A percentile compares a stretch with the other conserved stretches of the same genome.
Conservation (phyloP, 2,329 filamentous ascomycete species). For the Bipolaris gigantea region DNA sequence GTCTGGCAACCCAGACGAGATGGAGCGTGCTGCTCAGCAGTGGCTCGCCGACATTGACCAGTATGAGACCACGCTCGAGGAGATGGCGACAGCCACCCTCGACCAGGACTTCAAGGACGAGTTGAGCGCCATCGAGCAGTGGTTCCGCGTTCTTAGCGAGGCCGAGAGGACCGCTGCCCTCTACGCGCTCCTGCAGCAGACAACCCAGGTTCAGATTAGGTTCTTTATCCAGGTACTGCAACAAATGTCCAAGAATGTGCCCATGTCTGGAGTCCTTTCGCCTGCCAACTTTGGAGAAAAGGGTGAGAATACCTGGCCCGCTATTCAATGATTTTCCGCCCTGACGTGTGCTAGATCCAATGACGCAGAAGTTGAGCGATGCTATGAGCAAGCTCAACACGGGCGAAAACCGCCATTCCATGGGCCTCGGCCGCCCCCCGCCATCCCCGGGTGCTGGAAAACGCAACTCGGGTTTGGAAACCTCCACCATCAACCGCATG, state of each 20-base stretch:
- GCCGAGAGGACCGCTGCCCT: constrained; percentile 93
- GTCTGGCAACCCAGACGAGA: constrained; percentile 73
- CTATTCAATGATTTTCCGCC: not conserved
- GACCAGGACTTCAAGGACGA: constrained; percentile 99
- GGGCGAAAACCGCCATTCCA: constrained; percentile 82
- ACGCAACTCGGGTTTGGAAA: constrained; percentile 91
- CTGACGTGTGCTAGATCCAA: constrained; percentile 68
- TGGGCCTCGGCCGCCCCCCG: constrained; percentile 70
- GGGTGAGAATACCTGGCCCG: constrained; percentile 58
- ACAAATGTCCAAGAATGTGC: constrained; percentile 98
- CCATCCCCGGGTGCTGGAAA: constrained; percentile 71
- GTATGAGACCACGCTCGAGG: constrained; percentile 96
- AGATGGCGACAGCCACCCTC: constrained; percentile 97
- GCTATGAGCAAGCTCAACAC: constrained; percentile 95
- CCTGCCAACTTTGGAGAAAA: constrained; percentile 93
- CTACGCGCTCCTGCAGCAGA: constrained; percentile 95
- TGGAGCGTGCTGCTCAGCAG: constrained; percentile 93
- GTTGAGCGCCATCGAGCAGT: constrained; percentile 97
- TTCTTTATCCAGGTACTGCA: constrained; percentile 99
- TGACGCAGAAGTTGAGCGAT: constrained; percentile 94
- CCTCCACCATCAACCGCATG: constrained; percentile 95
- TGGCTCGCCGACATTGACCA: constrained; percentile 99
- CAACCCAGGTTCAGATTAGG: constrained; percentile 96
- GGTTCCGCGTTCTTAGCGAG: constrained; percentile 97
- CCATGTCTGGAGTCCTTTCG: constrained; percentile 92